Evolutionary conservation across 2,329 filamentous ascomycete species (phyloP).

Genomic region (Hysterium pulicare): DNA sequence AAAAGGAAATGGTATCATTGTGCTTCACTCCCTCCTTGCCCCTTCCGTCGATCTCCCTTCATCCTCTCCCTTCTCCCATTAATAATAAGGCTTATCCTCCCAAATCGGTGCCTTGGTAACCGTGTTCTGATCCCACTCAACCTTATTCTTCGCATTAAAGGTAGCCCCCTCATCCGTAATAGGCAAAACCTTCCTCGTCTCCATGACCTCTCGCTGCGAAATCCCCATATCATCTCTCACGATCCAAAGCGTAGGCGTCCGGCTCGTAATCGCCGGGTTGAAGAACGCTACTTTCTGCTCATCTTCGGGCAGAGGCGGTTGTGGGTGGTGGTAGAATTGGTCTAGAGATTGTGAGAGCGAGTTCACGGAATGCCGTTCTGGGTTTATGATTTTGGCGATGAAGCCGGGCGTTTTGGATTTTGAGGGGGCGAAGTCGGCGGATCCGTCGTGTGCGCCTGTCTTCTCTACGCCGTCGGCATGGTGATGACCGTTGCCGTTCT

Average conservation of each 20-base stretch:
- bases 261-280: conserved; percentile 42
- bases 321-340: conserved; percentile 28
- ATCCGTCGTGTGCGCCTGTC: conserved; percentile 7
- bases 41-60: no score
- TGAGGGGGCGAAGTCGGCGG: conserved; percentile 9
- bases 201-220: conserved; percentile 39
- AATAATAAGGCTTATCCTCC: conserved; percentile 37
- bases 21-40: no score
- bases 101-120: conserved; percentile 44
- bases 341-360: conserved; percentile 28
- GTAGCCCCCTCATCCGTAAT: conserved; percentile 45
- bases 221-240: conserved; percentile 44
- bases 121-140: conserved; percentile 43
- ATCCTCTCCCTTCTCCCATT: no score
- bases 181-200: conserved; percentile 38
- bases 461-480: conserved; percentile 5
- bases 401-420: conserved; percentile 30
- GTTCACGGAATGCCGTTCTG: conserved; percentile 28
- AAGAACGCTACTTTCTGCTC: conserved; percentile 42
- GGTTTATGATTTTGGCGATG: conserved; percentile 30
- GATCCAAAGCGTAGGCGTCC: conserved; percentile 46
- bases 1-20: no score
- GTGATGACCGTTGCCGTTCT: conserved; percentile 14
- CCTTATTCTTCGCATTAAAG: conserved; percentile 44
- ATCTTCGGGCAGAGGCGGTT: conserved; percentile 29